Base-by-base conservation (phyloP, 805 yeast species). In the Komagataella phaffii region DNA sequence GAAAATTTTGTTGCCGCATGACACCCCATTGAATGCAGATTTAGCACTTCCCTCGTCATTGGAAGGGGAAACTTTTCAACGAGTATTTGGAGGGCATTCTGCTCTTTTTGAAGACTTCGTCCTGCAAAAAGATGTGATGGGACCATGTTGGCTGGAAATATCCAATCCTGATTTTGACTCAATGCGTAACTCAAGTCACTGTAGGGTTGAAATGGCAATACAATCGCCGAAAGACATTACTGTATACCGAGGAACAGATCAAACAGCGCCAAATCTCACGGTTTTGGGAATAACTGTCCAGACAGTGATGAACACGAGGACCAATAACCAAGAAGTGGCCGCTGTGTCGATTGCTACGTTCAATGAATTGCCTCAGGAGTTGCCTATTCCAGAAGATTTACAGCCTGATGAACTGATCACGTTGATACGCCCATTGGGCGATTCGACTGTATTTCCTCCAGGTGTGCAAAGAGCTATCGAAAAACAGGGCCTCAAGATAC, bases 111-210 rank as follows among this genome's bases (percentile, higher is more conserved):
- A 93, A 69, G 75, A 87, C 10, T 88, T 93, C 65, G 93, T 88
- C 8, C 59, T 90, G 23, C 88, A 83, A 64, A 75, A 86, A 58
- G 82, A 84, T 58, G 75, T 93, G 47, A 90, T 88, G 96, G 99
- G 99, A 7, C 99, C 99, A 3, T 89, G 98, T 64, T 93, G 99
- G 99, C 70, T 93, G 50, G 85, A 85, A 49, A 73, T 93, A 50
- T 71, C 74, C 46, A 74, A 77, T 50, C 84, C 83, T 49, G 81
- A 83, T 55, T 84, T 85, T 58, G 62, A 64, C 21, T 64, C 78
- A 0, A 64, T 83, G 45, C 75, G 73, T 50, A 83, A 81, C 59
- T 74, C 85, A 2, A 82, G 96, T 0, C 91, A 90, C 68, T 87
- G 95, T 66, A 77, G 78, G 52, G 74, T 86, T n/a, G 96, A 88